Percentiles rank a stretch among this genome's conserved stretches.
Evolutionary conservation across 768 basidiomycete species (phyloP).

Genomic region (Suillus fuscotomentosus): DNA sequence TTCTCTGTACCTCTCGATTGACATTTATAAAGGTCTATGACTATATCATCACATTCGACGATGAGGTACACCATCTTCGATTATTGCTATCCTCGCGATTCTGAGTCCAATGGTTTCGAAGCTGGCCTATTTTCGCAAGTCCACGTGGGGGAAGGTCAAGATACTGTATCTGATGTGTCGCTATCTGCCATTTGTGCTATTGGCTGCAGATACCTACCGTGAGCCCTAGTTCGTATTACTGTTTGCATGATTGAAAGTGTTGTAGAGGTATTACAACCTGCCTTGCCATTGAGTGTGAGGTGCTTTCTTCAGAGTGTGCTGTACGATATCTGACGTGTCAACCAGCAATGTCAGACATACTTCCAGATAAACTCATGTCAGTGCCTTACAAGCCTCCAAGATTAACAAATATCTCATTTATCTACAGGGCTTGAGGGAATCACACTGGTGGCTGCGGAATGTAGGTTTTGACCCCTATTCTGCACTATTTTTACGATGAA

Average conservation of each 20-base stretch:
- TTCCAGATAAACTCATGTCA: conserved; percentile 1
- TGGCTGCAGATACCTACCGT: conserved; percentile 1
- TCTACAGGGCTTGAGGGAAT: conserved; percentile 1
- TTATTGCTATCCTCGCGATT: background rate
- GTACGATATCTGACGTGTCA: background rate
- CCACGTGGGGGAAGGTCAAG: background rate
- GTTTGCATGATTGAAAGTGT: background rate
- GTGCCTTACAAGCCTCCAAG: background rate
- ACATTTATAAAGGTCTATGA: conserved; percentile 3
- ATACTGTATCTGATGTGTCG: conserved; percentile 2
- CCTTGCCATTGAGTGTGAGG: background rate
- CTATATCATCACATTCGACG: background rate
- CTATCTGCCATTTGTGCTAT: conserved; percentile 1
- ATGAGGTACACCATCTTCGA: background rate
- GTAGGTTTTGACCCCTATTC: background rate
- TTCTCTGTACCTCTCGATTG: background rate
- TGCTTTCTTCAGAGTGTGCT: background rate
- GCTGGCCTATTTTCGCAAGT: background rate
- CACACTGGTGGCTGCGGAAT: background rate
- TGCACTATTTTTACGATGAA: background rate
- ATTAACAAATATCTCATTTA: background rate
- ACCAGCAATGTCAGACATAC: background rate
- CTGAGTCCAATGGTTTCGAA: background rate
- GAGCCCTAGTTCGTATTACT: background rate
- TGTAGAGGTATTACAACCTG: conserved; percentile 4